Conservation (phyloP, 345 rosid species). For the Cardiospermum halicacabum region DNA sequence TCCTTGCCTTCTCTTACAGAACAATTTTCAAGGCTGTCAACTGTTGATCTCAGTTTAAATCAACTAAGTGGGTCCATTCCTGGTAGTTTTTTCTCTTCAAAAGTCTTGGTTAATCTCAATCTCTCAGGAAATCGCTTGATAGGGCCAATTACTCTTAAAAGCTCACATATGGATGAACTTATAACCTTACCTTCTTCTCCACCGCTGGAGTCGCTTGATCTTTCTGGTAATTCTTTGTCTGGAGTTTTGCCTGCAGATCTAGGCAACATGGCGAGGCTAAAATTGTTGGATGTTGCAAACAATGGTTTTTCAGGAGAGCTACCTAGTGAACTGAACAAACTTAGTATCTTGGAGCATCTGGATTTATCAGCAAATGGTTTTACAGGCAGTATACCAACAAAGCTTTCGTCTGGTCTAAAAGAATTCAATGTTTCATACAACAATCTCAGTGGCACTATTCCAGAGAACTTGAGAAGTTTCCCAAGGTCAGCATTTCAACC, state of each 20-base stretch:
- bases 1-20: constrained; percentile 54
- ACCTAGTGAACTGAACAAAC: constrained; percentile 72
- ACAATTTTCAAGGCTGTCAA: constrained; percentile 38
- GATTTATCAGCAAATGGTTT: constrained; percentile 79
- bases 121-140: constrained; percentile 69
- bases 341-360: constrained; percentile 57
- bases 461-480: constrained; percentile 47
- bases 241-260: constrained; percentile 62
- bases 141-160: constrained; percentile 63
- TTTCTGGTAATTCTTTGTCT: constrained; percentile 63
- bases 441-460: constrained; percentile 62
- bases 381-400: constrained; percentile 58
- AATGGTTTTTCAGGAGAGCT: constrained; percentile 64
- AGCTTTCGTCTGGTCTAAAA: constrained; percentile 52
- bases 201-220: constrained; percentile 80
- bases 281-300: constrained; percentile 58
- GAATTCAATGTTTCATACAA: constrained; percentile 77
- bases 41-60: constrained; percentile 76
- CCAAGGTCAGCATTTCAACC: constrained; percentile 59
- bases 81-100: constrained; percentile 48
- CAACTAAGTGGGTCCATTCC: constrained; percentile 63
- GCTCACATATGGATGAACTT: constrained; percentile 57
- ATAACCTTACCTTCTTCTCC: constrained; percentile 38
- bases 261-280: constrained; percentile 54
- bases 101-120: constrained; percentile 55